A percentile compares a stretch with the other conserved stretches of the same genome.
Evolutionary conservation across 129 eudicot genomes (phyloP).

Genomic region (Dittrichia graveolens): DNA sequence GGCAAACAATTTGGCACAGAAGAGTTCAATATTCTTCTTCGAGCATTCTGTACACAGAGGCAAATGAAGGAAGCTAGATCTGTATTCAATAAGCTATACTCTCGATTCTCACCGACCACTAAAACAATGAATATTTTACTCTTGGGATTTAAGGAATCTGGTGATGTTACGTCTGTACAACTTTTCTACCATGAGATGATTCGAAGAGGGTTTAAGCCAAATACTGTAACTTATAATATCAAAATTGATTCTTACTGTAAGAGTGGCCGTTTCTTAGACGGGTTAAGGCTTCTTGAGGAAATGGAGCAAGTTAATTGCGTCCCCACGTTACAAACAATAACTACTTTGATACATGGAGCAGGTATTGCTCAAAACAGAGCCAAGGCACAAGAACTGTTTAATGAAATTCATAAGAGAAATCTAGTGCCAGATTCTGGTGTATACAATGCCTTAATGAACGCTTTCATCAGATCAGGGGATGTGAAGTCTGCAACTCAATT

Average conservation of each 20-base stretch:
- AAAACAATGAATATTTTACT: slow-evolving; percentile 91
- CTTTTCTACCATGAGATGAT: slow-evolving; percentile 83
- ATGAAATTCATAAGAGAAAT: slow-evolving; percentile 53
- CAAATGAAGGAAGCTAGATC: slow-evolving; percentile 88
- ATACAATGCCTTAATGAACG: slow-evolving; percentile 65
- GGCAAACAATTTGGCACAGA: slow-evolving; percentile 63
- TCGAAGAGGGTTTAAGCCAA: slow-evolving; percentile 77
- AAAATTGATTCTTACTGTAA: slow-evolving; percentile 88
- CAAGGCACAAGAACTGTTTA: slow-evolving; percentile 59
- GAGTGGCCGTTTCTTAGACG: slow-evolving; percentile 57
- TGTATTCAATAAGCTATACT: slow-evolving; percentile 54
- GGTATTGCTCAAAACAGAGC: slow-evolving; percentile 62
- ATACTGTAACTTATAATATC: slow-evolving; percentile 61
- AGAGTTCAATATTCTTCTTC: slow-evolving; percentile 78
- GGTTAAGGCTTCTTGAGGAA: slow-evolving; percentile 64
- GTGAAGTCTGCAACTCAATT: slow-evolving; percentile 49
- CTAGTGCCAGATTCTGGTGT: slow-evolving; percentile 67
- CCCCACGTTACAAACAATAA: slow-evolving; percentile 65
- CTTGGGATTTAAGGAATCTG: slow-evolving; percentile 76
- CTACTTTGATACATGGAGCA: slow-evolving; percentile 93
- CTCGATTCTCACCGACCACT: slow-evolving; percentile 59
- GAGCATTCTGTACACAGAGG: slow-evolving; percentile 79
- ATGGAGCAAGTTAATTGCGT: slow-evolving; percentile 54
- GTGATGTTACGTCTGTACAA: slow-evolving; percentile 79
- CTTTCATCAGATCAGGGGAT: slow-evolving; percentile 58